phyloP scores from a whole-genome alignment of 768 basidiomycete species.

The Lactarius vividus region DNA sequence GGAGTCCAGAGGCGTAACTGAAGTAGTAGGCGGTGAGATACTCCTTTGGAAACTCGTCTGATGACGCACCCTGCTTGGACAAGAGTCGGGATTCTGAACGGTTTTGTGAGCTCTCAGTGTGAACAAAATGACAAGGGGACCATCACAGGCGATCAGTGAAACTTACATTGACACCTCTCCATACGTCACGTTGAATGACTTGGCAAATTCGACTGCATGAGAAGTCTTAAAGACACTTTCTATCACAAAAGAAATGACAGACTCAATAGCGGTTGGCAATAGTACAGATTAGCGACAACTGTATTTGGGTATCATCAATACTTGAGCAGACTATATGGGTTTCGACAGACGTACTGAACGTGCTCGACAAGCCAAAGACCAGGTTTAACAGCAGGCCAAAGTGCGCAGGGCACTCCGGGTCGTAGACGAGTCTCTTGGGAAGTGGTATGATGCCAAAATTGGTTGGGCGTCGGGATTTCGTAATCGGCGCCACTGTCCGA shows the following conservation, averaged over 20 bases:
- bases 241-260: slow-evolving; percentile 32
- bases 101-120: neutral
- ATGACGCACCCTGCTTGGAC: slow-evolving; percentile 54
- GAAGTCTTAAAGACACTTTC: neutral
- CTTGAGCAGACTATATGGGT: slow-evolving; percentile 29
- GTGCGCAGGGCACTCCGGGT: slow-evolving; percentile 38
- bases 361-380: slow-evolving; percentile 48
- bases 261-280: slow-evolving; percentile 80
- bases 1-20: slow-evolving; percentile 40
- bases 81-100: slow-evolving; percentile 56
- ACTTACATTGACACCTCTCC: slow-evolving; percentile 19
- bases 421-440: slow-evolving; percentile 42
- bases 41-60: neutral
- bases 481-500: neutral
- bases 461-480: neutral
- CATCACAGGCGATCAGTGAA: neutral
- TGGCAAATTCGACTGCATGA: slow-evolving; percentile 38
- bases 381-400: slow-evolving; percentile 42
- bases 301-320: neutral
- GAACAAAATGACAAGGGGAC: slow-evolving; percentile 29
- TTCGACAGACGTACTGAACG: slow-evolving; percentile 42
- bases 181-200: slow-evolving; percentile 37
- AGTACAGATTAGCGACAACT: slow-evolving; percentile 79
- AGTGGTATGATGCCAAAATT: slow-evolving; percentile 49
- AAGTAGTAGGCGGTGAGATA: neutral